These are phyloP conservation scores for Bocquillonia castaneifolia DNA, from an alignment of 441 rosid genomes.

Conservation along the genomic window DNA sequence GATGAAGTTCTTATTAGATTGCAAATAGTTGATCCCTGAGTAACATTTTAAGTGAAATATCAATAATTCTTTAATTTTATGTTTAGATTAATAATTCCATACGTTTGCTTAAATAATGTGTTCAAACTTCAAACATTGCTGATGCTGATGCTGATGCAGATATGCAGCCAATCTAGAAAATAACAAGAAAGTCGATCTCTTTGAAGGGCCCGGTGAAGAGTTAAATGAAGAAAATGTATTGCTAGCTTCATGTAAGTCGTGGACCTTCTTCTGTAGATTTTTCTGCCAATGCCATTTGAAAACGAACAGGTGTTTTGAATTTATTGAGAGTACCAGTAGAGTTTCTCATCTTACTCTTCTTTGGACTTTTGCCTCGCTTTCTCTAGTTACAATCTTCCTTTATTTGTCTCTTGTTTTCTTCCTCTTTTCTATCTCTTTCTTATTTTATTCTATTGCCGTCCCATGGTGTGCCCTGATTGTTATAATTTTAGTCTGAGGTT, in stretches of 20 bases:
- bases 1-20: not conserved
- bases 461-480: not conserved
- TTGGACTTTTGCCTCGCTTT: not conserved
- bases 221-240: slow-evolving; percentile 70
- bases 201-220: slow-evolving; percentile 70
- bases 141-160: slow-evolving; percentile 40
- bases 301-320: not conserved
- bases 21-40: slow-evolving; percentile 2
- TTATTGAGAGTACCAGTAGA: not conserved
- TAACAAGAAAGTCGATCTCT: slow-evolving; percentile 79
- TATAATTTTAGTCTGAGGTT: not conserved
- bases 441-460: too few relatives aligned
- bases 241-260: slow-evolving; percentile 73
- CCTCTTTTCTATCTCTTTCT: not conserved
- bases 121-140: slow-evolving; percentile 18
- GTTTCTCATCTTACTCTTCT: not conserved
- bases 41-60: not conserved
- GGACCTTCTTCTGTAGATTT: slow-evolving; percentile 1
- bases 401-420: not conserved
- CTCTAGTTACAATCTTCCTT: not conserved
- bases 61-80: not conserved
- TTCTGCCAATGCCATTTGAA: not conserved
- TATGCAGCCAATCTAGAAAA: slow-evolving; percentile 68
- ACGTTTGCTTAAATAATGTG: not conserved
- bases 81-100: not conserved